Base-by-base conservation (phyloP, 1,284 basidiomycete genomes). In the Porodaedalea pini region DNA sequence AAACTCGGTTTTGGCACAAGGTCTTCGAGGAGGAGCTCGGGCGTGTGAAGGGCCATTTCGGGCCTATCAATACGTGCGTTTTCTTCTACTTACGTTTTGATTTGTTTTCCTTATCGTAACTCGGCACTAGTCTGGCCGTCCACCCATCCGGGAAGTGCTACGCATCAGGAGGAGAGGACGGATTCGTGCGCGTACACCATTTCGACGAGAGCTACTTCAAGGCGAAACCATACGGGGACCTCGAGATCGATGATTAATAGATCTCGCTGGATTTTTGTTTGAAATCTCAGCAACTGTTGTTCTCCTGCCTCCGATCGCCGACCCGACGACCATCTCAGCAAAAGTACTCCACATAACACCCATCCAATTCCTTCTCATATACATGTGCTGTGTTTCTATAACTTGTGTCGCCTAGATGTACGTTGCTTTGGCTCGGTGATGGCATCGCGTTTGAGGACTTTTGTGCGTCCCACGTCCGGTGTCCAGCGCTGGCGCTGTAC, bases 1-100 rank as follows among this genome's bases (percentile, higher is more conserved):
- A 99, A 77, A 94, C 94, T 2, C 82, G 95, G 48, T 98, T 99
- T 78, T 99, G 94, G 94, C 96, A 99, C 79, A 94, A 92, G 69
- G 82, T 99, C 43, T 94, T 98, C 66, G 96, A 98, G 73, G 96
- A 99, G 78, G 96, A 99, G 73, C 90, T 98, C 60, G 94, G 95
- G 21, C 85, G 95, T 37, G 94, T 99, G 61, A 98, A 94, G 72
- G 94, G 94, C 21, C 94, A 97, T 70, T 94, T 98, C 73, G 96
- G 96, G 40, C 96, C 97, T 51, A 91, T 98, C 75, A 99, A 99
- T 78, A 98, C 97, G 81, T 92, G 62, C 62, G 88, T 25, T 37
- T n/a, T n/a, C 29, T 31, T 15, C 19, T 17, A 4, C 19, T 41
- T 17, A 8, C 13, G 2, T 41, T 8, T 17, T 21, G 19, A 15